These are phyloP conservation scores for Arthrocladium fulminans DNA, from an alignment of 2,329 filamentous ascomycete species.

Conservation along the genomic window DNA sequence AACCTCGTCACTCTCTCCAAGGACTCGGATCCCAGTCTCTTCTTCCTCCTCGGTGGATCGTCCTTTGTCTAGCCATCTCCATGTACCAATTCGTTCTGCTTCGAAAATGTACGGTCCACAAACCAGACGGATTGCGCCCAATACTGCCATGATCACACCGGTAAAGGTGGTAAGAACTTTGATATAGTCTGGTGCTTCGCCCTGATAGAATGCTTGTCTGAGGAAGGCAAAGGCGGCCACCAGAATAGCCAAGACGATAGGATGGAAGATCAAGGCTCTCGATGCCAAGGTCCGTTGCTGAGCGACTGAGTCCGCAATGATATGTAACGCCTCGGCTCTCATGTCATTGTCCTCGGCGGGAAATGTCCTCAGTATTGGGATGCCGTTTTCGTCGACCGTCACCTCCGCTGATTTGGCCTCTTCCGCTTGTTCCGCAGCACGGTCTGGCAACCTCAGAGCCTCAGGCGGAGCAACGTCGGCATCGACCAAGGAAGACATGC, in stretches of 20 bases:
- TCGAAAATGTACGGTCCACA: conserved; percentile 54
- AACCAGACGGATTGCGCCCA: conserved; percentile 53
- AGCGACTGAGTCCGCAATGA: conserved; percentile 72
- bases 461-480: conserved; percentile 19
- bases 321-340: conserved; percentile 57
- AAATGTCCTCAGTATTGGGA: conserved; percentile 29
- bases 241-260: conserved; percentile 37
- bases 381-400: conserved; percentile 12
- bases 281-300: conserved; percentile 68
- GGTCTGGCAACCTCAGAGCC: conserved; percentile 33
- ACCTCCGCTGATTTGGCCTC: conserved; percentile 20
- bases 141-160: conserved; percentile 54
- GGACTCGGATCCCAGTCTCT: conserved; percentile 20
- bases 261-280: conserved; percentile 54
- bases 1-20: conserved; percentile 46
- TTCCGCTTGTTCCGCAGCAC: conserved; percentile 25
- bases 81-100: conserved; percentile 51
- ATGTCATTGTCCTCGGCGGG: conserved; percentile 41
- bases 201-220: conserved; percentile 32
- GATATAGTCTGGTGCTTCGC: conserved; percentile 40
- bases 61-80: conserved; percentile 51
- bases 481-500: conserved; percentile 10
- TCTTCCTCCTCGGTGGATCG: conserved; percentile 26
- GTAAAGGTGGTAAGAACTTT: conserved; percentile 50
- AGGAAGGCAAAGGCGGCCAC: conserved; percentile 32